Base-by-base conservation (phyloP, 108 stramenopile genomes). In the Fistulifera solaris region DNA sequence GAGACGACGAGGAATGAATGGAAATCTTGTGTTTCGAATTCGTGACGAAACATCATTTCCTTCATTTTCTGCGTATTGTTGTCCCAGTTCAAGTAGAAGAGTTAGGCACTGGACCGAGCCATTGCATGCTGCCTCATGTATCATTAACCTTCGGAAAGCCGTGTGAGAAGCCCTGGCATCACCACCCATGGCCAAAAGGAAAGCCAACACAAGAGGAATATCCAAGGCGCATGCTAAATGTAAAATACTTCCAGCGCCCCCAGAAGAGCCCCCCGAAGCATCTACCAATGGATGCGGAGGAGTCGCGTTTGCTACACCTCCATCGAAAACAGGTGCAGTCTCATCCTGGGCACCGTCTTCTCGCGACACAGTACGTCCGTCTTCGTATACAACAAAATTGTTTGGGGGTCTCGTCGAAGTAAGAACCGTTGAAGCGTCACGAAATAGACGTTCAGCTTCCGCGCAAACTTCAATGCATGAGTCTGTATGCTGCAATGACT, bases 201-300 rank as follows among this genome's bases (percentile, higher is more conserved):
- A 76, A 14, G 83, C 79, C 54, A 92, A 57, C 10, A 75, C 70
- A 11, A 87, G 62, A 12, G 89, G 89, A 21, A 58, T 60, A 58
- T 92, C 83, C 62, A 92, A 62, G 42, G 84, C 77, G 72, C 85
- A 87, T 22, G 81, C 81, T 48, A 92, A 72, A 52, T 92, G 89
- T 22, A 87, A 64, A 40, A 80, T 78, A 1, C 84, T 85, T 40
- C 88, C 88, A 10, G 75, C 31, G 40, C 79, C 79, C 10, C 71
- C 78, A 1, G 70, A 58, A 26, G 58, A 57, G 15, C 75, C 85
- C 8, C 61, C 48, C 1, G 68, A 62, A 21, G 63, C 56, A 40
- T 56, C 57, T 35, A 35, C 31, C 4, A 74, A 21, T 17, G 78
- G 61, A 35, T 35, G 31, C 16, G 73, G 73, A 18, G 83, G 87